Evolutionary conservation across 306 rosid species (phyloP).

Genomic region (Fragaria iinumae): DNA sequence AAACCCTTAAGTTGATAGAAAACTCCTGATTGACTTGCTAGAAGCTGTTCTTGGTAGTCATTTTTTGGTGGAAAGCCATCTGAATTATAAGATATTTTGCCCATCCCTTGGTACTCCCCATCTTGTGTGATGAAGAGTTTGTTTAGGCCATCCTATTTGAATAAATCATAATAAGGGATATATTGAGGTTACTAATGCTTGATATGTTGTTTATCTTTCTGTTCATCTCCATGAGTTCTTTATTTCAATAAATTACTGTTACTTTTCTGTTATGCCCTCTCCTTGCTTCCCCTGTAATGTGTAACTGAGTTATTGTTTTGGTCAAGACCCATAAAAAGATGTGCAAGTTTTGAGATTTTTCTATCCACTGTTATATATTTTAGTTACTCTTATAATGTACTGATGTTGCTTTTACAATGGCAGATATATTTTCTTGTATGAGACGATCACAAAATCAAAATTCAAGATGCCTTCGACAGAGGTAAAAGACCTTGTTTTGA

Average conservation of each 20-base stretch:
- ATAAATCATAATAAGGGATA: not conserved
- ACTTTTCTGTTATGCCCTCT: not conserved
- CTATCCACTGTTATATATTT: not conserved
- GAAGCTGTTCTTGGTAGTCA: not conserved
- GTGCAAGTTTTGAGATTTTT: conserved; percentile 2
- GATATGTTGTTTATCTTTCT: not conserved
- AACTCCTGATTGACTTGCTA: not conserved
- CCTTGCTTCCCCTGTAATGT: not conserved
- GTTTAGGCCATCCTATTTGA: not conserved
- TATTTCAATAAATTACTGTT: not conserved
- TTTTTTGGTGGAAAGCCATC: not conserved
- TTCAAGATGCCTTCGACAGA: conserved; percentile 52
- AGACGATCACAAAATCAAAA: conserved; percentile 78
- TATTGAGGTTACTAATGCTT: not conserved
- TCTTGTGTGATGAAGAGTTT: not conserved
- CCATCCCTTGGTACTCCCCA: not conserved
- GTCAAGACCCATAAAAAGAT: not conserved
- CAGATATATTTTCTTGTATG: conserved; percentile 90
- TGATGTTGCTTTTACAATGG: conserved; percentile 18
- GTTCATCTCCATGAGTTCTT: not conserved
- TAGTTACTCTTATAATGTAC: not conserved
- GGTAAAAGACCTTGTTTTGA: conserved; percentile 38
- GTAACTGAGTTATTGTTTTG: not conserved
- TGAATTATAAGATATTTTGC: not conserved
- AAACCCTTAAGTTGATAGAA: not conserved